phyloP scores from a whole-genome alignment of 176 grass and related monocot genomes.

The Canna indica region DNA sequence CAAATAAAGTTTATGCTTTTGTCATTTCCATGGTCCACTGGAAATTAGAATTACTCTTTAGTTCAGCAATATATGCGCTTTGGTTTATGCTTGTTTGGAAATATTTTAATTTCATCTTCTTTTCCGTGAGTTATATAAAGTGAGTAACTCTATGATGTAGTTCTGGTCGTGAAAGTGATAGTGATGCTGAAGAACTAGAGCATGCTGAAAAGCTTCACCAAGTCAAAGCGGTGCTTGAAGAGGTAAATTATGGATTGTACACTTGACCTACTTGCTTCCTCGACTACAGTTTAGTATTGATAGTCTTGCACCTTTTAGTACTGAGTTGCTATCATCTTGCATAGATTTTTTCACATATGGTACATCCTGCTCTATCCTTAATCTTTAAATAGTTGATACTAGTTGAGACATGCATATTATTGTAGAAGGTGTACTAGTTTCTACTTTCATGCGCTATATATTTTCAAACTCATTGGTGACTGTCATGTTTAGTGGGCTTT shows the following conservation, averaged over 20 bases:
- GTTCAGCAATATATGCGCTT: background rate
- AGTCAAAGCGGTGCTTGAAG: constrained; percentile 97
- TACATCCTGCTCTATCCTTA: background rate
- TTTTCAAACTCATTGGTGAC: no score
- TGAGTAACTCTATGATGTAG: constrained; percentile 33
- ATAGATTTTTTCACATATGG: background rate
- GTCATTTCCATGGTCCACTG: background rate
- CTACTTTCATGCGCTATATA: no score
- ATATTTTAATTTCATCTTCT: background rate
- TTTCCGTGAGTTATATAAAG: background rate
- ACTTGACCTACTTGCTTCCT: constrained; percentile 4
- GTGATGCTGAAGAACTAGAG: constrained; percentile 76
- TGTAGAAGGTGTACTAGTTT: no score
- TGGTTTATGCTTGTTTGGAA: background rate
- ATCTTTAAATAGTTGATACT: background rate
- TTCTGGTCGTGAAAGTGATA: constrained; percentile 95
- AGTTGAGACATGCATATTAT: no score
- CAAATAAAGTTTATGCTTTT: no score
- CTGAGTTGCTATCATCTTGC: background rate
- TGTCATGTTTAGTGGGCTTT: no score
- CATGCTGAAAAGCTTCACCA: constrained; percentile 95
- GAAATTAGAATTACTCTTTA: background rate
- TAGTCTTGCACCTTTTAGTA: background rate
- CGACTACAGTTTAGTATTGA: background rate
- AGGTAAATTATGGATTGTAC: constrained; percentile 41